A percentile compares a stretch with the other conserved stretches of the same genome.
Evolutionary conservation across 2,329 filamentous ascomycete genomes (phyloP).

Genomic region (Ophiocordyceps camponoti-saundersi): DNA sequence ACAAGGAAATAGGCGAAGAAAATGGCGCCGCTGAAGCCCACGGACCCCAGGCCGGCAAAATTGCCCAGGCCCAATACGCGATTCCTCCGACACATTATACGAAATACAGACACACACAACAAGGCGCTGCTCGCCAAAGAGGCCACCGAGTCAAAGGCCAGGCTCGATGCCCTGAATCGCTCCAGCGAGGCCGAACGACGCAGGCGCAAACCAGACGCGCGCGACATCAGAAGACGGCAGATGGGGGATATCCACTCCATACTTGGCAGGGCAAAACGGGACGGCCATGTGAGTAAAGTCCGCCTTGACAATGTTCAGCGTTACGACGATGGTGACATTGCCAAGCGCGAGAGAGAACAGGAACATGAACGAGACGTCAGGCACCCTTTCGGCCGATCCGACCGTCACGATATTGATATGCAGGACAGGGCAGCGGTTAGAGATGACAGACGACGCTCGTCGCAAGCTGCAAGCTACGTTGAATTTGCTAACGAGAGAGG

Average conservation of each 20-base stretch:
- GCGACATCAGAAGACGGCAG: conserved; percentile 38
- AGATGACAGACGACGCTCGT: conserved; percentile 6
- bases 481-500: background rate
- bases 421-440: conserved; percentile 4
- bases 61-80: conserved; percentile 81
- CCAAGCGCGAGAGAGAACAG: conserved; percentile 7
- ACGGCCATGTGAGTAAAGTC: conserved; percentile 3
- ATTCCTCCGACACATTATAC: conserved; percentile 77
- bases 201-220: conserved; percentile 25
- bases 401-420: conserved; percentile 1
- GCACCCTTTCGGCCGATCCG: conserved; percentile 1
- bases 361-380: background rate
- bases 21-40: background rate
- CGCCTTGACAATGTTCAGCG: background rate
- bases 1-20: background rate
- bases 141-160: conserved; percentile 56
- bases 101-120: conserved; percentile 80
- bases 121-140: conserved; percentile 71
- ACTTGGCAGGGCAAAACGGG: conserved; percentile 25
- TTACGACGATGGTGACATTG: background rate
- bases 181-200: conserved; percentile 25
- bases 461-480: too few relatives aligned
- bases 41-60: conserved; percentile 35
- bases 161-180: conserved; percentile 44
- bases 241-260: conserved; percentile 45